Evolutionary conservation across 2,329 filamentous ascomycete species (phyloP).

Genomic region (Xylariaceae sp.): DNA sequence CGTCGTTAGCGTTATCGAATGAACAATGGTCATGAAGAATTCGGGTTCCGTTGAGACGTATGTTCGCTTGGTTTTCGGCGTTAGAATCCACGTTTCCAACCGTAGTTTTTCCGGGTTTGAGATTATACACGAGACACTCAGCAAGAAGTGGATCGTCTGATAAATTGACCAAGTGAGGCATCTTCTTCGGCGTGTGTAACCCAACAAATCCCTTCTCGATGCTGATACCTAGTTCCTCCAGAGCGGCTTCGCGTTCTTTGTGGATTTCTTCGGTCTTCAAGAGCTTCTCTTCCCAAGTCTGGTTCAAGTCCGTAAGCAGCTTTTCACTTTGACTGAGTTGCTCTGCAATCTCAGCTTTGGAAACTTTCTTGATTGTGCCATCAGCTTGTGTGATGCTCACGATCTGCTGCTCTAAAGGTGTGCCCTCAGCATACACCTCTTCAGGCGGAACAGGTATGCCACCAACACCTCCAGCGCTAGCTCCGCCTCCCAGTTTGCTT

Average conservation of each 20-base stretch:
- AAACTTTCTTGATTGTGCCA: conserved; percentile 87
- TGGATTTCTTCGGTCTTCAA: conserved; percentile 95
- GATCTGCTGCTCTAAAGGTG: conserved; percentile 90
- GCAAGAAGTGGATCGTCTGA: conserved; percentile 92
- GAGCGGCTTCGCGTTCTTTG: conserved; percentile 89
- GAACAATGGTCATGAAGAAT: conserved; percentile 90
- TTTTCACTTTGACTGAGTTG: conserved; percentile 96
- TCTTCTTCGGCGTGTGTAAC: conserved; percentile 94
- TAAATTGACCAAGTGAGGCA: conserved; percentile 97
- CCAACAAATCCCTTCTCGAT: conserved; percentile 98
- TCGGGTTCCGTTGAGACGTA: conserved; percentile 87
- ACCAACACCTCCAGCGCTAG: conserved; percentile 38
- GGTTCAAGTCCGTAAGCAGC: conserved; percentile 89
- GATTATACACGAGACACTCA: conserved; percentile 95
- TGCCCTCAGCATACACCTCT: conserved; percentile 86
- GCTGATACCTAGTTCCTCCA: conserved; percentile 96
- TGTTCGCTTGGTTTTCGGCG: conserved; percentile 71
- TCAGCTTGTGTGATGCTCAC: conserved; percentile 88
- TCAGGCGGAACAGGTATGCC: conserved; percentile 52
- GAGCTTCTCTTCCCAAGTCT: conserved; percentile 98
- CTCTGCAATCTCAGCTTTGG: conserved; percentile 96
- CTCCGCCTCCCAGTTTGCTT: conserved; percentile 71
- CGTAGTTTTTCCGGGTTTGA: conserved; percentile 90
- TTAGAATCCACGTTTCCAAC: conserved; percentile 92
- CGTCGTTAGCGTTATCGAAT: conserved; percentile 84